Conservation (phyloP, 2,329 filamentous ascomycete species). For the Lecanicillium sp. region DNA sequence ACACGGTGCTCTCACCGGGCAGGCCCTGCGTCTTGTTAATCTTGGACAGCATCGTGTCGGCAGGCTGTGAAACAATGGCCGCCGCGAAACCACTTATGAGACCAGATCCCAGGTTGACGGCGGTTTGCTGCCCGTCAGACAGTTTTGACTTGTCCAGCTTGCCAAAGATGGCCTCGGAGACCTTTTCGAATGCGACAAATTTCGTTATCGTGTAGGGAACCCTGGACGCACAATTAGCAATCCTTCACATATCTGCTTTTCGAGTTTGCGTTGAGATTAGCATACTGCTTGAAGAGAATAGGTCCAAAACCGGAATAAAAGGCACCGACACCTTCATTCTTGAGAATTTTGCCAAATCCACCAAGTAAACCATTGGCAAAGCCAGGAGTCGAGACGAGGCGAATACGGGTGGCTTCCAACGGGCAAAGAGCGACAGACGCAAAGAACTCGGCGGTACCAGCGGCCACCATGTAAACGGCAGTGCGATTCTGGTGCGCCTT, state of each 20-base stretch:
- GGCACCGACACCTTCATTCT: conserved; percentile 73
- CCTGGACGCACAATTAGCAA: conserved; percentile 23
- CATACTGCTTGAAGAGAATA: conserved; percentile 73
- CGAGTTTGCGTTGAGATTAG: conserved; percentile 11
- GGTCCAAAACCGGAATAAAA: conserved; percentile 91
- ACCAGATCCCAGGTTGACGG: conserved; percentile 56
- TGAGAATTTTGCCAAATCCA: conserved; percentile 77
- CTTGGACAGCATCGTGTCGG: conserved; percentile 79
- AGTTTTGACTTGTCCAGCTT: conserved; percentile 57
- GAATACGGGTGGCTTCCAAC: conserved; percentile 87
- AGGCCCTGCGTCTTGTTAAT: conserved; percentile 81
- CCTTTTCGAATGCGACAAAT: conserved; percentile 81
- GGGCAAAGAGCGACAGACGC: conserved; percentile 81
- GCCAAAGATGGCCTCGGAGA: conserved; percentile 59
- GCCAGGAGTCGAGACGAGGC: conserved; percentile 80
- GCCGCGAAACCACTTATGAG: conserved; percentile 57
- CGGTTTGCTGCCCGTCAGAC: conserved; percentile 57
- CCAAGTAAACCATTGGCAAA: conserved; percentile 74
- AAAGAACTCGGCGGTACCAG: conserved; percentile 59
- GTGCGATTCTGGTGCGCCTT: conserved; percentile 72
- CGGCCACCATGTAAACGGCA: conserved; percentile 69
- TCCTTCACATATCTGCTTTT: neutral
- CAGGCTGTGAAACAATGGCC: conserved; percentile 71
- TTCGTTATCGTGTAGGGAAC: conserved; percentile 82
- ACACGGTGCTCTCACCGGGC: conserved; percentile 68